Percentiles rank a stretch among this genome's conserved stretches.
Conservation (phyloP, 169 alveolate species). For the Eimeria sp. region DNA sequence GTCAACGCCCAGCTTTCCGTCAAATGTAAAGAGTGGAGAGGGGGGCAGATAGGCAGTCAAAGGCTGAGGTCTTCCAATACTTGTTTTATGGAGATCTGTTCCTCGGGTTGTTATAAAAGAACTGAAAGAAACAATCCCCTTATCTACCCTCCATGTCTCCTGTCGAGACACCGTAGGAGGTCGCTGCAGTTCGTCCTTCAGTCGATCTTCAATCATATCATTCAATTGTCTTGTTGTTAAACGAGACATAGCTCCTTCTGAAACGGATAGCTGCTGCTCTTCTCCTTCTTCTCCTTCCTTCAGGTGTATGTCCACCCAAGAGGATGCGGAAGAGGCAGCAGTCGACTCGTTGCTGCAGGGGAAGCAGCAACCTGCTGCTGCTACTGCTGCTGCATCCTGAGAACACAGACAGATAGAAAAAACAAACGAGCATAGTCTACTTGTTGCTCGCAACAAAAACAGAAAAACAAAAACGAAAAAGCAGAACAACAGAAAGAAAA, state of each 20-base stretch:
- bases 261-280: not conserved
- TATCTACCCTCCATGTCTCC: not conserved
- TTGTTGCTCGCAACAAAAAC: not conserved
- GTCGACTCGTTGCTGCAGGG: not conserved
- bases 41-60: slow-evolving; percentile 11
- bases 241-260: not conserved
- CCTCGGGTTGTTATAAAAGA: not conserved
- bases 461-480: not conserved
- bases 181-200: not conserved
- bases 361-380: not conserved
- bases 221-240: not conserved
- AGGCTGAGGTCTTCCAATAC: not conserved
- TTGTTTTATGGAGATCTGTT: too few relatives aligned
- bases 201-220: not conserved
- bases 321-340: not conserved
- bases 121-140: slow-evolving; percentile 9
- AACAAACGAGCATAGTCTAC: not conserved
- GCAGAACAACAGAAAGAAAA: not conserved
- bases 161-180: not conserved
- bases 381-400: not conserved
- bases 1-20: slow-evolving; percentile 32
- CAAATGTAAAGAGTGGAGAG: slow-evolving; percentile 4
- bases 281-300: not conserved
- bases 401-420: not conserved
- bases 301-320: not conserved